phyloP scores from a whole-genome alignment of 139 green algal genomes.

The Choricystis sp. region DNA sequence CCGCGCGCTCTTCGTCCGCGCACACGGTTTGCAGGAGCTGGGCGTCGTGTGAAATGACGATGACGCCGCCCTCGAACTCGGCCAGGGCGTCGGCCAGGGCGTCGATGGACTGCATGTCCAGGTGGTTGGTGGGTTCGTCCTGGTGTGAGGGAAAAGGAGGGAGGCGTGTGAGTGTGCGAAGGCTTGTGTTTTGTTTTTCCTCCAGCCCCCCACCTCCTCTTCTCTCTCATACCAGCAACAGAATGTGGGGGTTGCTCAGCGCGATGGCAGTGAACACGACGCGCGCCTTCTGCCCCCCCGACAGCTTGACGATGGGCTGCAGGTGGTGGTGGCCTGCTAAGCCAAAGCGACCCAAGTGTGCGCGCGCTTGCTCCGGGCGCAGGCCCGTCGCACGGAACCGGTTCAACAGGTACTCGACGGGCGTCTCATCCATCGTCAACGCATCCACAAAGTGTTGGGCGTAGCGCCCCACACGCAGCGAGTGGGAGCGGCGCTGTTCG shows the following conservation, averaged over 20 bases:
- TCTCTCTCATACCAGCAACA: constrained; percentile 85
- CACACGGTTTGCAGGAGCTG: constrained; percentile 80
- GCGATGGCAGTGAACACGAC: constrained; percentile 94
- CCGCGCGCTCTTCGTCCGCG: constrained; percentile 66
- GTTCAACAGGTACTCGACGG: constrained; percentile 82
- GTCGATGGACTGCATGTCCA: constrained; percentile 99
- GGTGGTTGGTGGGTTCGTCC: constrained; percentile 90
- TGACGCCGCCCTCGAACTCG: constrained; percentile 86
- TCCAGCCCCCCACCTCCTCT: too few relatives aligned
- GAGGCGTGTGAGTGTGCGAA: too few relatives aligned
- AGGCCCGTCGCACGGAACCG: constrained; percentile 43
- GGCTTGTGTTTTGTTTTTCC: too few relatives aligned
- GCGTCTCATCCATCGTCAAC: constrained; percentile 81
- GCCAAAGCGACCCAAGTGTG: constrained; percentile 74
- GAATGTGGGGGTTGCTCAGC: constrained; percentile 80
- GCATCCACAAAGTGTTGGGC: constrained; percentile 97
- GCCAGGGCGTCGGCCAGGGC: constrained; percentile 80
- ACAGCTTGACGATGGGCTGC: constrained; percentile 92
- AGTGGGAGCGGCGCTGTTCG: constrained; percentile 72
- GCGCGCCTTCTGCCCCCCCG: constrained; percentile 86
- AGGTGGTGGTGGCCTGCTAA: constrained; percentile 89
- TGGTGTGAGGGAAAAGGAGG: too few relatives aligned
- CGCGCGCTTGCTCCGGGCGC: constrained; percentile 80
- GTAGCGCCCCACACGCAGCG: constrained; percentile 92
- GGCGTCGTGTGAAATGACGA: constrained; percentile 95